Conservation (phyloP, 495 filamentous ascomycete genomes). For the Massariosphaeria phaeospora region DNA sequence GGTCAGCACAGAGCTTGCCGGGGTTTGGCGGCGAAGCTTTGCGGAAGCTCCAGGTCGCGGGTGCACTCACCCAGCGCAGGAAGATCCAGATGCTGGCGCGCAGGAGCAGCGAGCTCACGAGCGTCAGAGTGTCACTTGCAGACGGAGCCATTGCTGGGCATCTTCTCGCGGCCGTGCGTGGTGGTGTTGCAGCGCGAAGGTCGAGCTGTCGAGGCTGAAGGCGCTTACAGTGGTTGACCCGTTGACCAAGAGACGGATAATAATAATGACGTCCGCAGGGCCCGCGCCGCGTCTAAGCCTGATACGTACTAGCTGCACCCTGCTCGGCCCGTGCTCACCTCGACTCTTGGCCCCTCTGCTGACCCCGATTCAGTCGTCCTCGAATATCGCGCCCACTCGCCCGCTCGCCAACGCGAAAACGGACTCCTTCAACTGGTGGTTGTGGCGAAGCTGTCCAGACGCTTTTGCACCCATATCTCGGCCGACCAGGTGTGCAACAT, state of each 20-base stretch:
- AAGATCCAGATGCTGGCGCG: conserved; percentile 66
- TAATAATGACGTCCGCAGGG: not conserved
- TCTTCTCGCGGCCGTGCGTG: conserved; percentile 11
- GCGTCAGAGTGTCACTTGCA: conserved; percentile 34
- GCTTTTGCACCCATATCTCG: too few relatives aligned
- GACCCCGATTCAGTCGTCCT: not conserved
- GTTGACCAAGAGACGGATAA: not conserved
- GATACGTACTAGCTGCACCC: too few relatives aligned
- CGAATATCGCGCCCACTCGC: too few relatives aligned
- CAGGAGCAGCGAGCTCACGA: conserved; percentile 57
- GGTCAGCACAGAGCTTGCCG: too few relatives aligned
- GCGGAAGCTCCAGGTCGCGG: too few relatives aligned
- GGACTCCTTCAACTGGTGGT: not conserved
- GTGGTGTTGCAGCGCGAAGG: conserved; percentile 19
- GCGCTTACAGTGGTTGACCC: not conserved
- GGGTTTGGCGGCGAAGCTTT: too few relatives aligned
- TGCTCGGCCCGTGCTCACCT: not conserved
- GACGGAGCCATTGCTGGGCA: conserved; percentile 14
- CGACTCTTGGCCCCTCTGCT: not conserved
- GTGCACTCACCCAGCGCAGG: conserved; percentile 70
- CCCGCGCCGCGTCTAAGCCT: too few relatives aligned
- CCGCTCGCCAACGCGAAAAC: not conserved
- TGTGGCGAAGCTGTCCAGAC: not conserved
- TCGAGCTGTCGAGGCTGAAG: not conserved
- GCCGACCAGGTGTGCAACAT: not conserved